Conservation (phyloP, 768 basidiomycete species). For the Boletus fagicola region DNA sequence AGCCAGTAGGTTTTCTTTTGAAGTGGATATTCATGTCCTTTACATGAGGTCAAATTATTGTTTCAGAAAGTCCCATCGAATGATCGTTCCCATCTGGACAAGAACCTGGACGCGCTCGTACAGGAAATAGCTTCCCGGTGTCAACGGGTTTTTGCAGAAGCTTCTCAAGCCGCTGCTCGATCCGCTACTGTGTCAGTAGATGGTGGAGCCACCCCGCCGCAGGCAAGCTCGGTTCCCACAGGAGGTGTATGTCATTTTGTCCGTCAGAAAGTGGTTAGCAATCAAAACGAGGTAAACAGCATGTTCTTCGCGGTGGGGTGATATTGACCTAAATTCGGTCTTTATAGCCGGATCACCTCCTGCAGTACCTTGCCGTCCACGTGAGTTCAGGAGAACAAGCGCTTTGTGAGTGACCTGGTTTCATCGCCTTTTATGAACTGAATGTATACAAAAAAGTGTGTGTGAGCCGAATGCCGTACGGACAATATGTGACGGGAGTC, state of each 20-base stretch:
- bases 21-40: slow-evolving; percentile 24
- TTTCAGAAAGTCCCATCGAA: slow-evolving; percentile 46
- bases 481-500: slow-evolving; percentile 36
- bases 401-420: slow-evolving; percentile 44
- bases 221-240: slow-evolving; percentile 33
- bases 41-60: slow-evolving; percentile 31
- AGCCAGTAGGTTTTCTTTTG: slow-evolving; percentile 45
- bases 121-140: slow-evolving; percentile 61
- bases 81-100: slow-evolving; percentile 58
- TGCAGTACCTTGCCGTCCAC: slow-evolving; percentile 54
- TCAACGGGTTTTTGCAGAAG: slow-evolving; percentile 59
- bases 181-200: slow-evolving; percentile 45
- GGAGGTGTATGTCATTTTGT: slow-evolving; percentile 36
- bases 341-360: slow-evolving; percentile 41
- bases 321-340: slow-evolving; percentile 30
- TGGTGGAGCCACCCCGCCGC: slow-evolving; percentile 31
- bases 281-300: slow-evolving; percentile 50
- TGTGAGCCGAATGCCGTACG: slow-evolving; percentile 53
- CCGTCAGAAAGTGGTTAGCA: slow-evolving; percentile 52
- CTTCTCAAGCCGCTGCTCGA: slow-evolving; percentile 61
- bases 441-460: slow-evolving; percentile 50
- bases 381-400: slow-evolving; percentile 40
- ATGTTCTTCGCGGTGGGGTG: slow-evolving; percentile 24
- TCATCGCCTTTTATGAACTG: slow-evolving; percentile 28
- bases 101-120: slow-evolving; percentile 65